Percentiles rank a stretch among this genome's conserved stretches.
phyloP scores from a whole-genome alignment of 805 yeast genomes.

The Metschnikowia orientalis region DNA sequence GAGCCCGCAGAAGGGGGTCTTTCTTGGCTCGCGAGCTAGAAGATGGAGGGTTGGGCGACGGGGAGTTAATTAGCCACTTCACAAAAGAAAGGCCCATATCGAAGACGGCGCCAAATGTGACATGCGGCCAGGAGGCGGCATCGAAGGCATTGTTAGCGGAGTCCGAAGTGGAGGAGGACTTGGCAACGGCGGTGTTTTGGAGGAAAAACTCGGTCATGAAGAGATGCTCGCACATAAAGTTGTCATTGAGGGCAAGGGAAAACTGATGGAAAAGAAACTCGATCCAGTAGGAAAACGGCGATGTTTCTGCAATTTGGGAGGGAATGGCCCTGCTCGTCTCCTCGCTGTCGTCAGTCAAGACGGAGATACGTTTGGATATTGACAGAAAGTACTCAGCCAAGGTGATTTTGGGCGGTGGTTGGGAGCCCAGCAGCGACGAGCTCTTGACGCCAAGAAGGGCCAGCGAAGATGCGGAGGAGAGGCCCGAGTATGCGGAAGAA shows the following conservation, averaged over 20 bases:
- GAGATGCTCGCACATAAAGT: conserved; percentile 69
- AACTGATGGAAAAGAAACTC: conserved; percentile 73
- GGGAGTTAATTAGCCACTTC: conserved; percentile 39
- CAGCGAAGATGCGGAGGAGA: neutral
- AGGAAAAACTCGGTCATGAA: conserved; percentile 71
- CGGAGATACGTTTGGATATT: conserved; percentile 56
- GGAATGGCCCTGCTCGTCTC: conserved; percentile 49
- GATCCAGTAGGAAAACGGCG: conserved; percentile 59
- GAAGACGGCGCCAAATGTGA: conserved; percentile 36
- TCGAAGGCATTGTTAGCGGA: conserved; percentile 8
- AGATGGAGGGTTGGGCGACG: conserved; percentile 25
- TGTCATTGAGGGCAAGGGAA: conserved; percentile 69
- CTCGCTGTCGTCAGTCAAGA: conserved; percentile 31
- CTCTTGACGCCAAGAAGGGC: too few relatives aligned
- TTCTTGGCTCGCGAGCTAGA: conserved; percentile 2
- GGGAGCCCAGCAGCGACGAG: conserved; percentile 2
- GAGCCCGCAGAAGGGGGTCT: conserved; percentile 1
- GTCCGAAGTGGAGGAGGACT: conserved; percentile 17
- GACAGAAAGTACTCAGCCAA: conserved; percentile 50
- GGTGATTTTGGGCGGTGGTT: conserved; percentile 13
- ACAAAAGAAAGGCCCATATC: conserved; percentile 43
- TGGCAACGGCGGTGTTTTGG: conserved; percentile 37
- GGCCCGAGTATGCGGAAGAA: conserved; percentile 1
- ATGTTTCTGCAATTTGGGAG: conserved; percentile 81
- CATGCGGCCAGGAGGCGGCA: conserved; percentile 25